These are phyloP conservation scores for Saccharomycopsis oosterbeekiorum DNA, from an alignment of 805 yeast species.

Conservation along the genomic window DNA sequence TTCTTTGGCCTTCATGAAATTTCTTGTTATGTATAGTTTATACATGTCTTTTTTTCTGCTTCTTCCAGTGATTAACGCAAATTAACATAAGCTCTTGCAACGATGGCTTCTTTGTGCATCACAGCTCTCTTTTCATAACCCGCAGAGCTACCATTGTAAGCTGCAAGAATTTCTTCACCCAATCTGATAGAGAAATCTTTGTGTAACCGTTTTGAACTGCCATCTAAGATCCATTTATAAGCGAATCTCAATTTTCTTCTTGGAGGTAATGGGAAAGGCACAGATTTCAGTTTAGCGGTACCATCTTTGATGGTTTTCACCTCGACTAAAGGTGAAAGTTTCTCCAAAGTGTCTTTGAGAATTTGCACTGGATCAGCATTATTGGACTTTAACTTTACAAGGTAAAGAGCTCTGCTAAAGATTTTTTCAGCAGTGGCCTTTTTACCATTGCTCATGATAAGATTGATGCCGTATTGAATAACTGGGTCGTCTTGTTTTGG, in stretches of 20 bases:
- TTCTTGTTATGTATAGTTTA: too few species aligned
- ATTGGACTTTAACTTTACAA: slow-evolving; percentile 63
- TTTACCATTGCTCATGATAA: slow-evolving; percentile 88
- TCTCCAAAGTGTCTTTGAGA: slow-evolving; percentile 65
- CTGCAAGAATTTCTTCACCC: slow-evolving; percentile 79
- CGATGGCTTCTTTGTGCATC: slow-evolving; percentile 79
- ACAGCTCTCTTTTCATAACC: slow-evolving; percentile 76
- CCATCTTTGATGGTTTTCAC: slow-evolving; percentile 73
- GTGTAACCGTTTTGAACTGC: slow-evolving; percentile 68
- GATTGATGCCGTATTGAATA: slow-evolving; percentile 66
- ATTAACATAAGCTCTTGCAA: slow-evolving; percentile 73
- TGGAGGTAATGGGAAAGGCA: slow-evolving; percentile 74
- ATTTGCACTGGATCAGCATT: slow-evolving; percentile 64
- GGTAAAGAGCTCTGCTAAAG: slow-evolving; percentile 68
- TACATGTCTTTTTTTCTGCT: too few species aligned
- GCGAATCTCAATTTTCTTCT: slow-evolving; percentile 83
- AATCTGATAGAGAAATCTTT: slow-evolving; percentile 79
- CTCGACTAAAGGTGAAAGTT: slow-evolving; percentile 75
- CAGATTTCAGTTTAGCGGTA: slow-evolving; percentile 69
- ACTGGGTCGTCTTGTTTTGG: slow-evolving; percentile 63
- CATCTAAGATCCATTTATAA: slow-evolving; percentile 83
- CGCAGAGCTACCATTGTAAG: slow-evolving; percentile 66
- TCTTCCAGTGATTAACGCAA: slow-evolving; percentile 17
- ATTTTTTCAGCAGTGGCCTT: slow-evolving; percentile 69
- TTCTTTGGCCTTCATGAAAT: too few species aligned